Base-by-base conservation (phyloP, 139 green algal genomes). In the Monoraphidium neglectum region DNA sequence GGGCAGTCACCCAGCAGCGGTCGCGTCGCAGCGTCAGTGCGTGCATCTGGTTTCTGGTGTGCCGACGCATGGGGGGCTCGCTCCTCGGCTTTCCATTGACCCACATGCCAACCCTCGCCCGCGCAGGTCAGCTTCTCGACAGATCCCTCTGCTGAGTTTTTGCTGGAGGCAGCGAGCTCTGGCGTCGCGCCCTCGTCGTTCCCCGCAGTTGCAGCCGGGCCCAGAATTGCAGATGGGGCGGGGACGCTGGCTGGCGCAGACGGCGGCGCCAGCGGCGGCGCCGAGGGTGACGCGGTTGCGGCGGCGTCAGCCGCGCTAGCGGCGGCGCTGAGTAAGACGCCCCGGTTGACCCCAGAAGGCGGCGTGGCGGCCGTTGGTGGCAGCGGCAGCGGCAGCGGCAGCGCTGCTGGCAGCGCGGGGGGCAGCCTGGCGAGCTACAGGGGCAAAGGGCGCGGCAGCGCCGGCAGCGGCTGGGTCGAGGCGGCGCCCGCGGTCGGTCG, bases 81-180 rank as follows among this genome's bases (percentile, higher is more conserved):
- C n/a, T n/a, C n/a, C n/a, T n/a, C n/a, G n/a, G n/a, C n/a, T n/a
- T 51, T 8, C 43, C 43, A 51, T 21, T 12, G 43, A 51, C 43
- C 43, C 43, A n/a, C n/a, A n/a, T n/a, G n/a, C 43, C 43, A 51
- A 51, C 43, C 43, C 12, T 51, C 43, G 43, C 43, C 43, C 43
- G 56, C 26, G 10, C 23, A 70, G 30, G 57, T 77, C 18, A 70
- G 60, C 30, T 77, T 46, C 57, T 43, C 28, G 21, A n/a, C 59
- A 32, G 72, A 77, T 33, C 72, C 72, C 2, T 43, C 57, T 49
- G 72, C 72, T 10, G 47, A 62, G 3, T 77, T 70, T 53, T 38
- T 77, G 0, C 38, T 77, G 32, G 72, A 77, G 13, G 72, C 72
- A 5, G 57, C 72, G 15, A 40, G 59, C 1, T 77, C 72, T 28